phyloP scores from a whole-genome alignment of 75 land plant species.

The Selaginella moellendorffii region DNA sequence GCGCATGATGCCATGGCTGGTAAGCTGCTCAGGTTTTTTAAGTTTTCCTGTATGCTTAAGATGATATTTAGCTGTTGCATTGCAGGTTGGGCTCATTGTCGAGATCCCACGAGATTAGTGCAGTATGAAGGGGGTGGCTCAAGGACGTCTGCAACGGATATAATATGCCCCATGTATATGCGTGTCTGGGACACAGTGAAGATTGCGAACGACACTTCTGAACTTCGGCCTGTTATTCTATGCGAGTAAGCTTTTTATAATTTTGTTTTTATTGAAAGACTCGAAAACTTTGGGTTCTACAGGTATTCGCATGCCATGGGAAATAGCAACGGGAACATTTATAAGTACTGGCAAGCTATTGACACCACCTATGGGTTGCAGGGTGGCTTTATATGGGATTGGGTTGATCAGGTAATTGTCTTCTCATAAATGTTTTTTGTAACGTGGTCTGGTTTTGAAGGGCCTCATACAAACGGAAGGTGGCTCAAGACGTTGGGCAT shows the following conservation, averaged over 20 bases:
- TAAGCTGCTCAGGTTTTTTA: constrained; percentile 15
- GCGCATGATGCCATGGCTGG: constrained; percentile 88
- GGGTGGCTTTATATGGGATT: constrained; percentile 99
- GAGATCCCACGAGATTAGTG: constrained; percentile 62
- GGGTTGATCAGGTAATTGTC: constrained; percentile 85
- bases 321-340: constrained; percentile 88
- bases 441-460: constrained; percentile 65
- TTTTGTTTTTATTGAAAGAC: not conserved
- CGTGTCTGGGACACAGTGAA: constrained; percentile 95
- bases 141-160: constrained; percentile 80
- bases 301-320: constrained; percentile 99
- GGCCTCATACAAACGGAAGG: too few species aligned
- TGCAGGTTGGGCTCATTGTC: constrained; percentile 76
- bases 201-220: constrained; percentile 77
- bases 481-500: constrained; percentile 79
- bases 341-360: constrained; percentile 94
- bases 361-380: constrained; percentile 82
- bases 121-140: constrained; percentile 99
- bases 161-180: constrained; percentile 98
- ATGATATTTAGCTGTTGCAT: not conserved
- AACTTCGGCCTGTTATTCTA: constrained; percentile 74
- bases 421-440: constrained; percentile 6
- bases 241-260: constrained; percentile 70
- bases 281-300: not conserved
- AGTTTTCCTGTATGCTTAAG: not conserved